Base-by-base conservation (phyloP, 768 basidiomycete genomes). In the Xerocomus brunneocitrinus region DNA sequence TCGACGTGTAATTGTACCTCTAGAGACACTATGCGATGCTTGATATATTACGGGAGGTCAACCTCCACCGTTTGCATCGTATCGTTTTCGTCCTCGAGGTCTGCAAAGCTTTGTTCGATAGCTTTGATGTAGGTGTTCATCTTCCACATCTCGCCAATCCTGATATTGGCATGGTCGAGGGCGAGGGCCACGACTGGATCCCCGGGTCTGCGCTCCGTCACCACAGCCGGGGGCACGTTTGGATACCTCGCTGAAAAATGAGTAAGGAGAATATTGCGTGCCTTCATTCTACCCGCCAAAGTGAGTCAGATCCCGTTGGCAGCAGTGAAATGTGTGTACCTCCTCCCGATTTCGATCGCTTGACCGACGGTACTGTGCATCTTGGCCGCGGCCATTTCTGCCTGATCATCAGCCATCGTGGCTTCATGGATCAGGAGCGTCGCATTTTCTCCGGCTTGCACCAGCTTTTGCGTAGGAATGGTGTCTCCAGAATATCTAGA, bases 221-320 rank as follows among this genome's bases (percentile, higher is more conserved):
- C 57, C 13, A 72, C 64, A 10, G 76, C 69, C 4, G 78, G 72
- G 3, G 91, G 91, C 65, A 95, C 75, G 60, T 89, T 92, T 16
- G 95, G 92, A 69, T 95, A 95, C 28, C 94, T 85, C 38, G 90
- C 90, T 9, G 94, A 97, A 72, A 98, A 98, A 67, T 98, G 95
- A 0, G 93, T 98, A 22, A 98, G 79, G n/a, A 98, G 80, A 39
- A 91, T 77, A 57, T 91, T 84, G 49, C 83, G 73, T 1, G 93
- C 93, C 9, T 80, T 76, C 94, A 95, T 95, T 55, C 92, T 95
- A 52, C 36, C 31, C 31, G 16, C 40, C 4, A 16, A 53, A 27
- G 24, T 50, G 27, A 53, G 44, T 38, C 54, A 9, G 24, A 8
- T 10, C 19, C 40, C 4, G 19, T 13, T 38, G 24, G 13, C 31